Base-by-base conservation (phyloP, 768 basidiomycete species). In the Guyanaporus albipodus region DNA sequence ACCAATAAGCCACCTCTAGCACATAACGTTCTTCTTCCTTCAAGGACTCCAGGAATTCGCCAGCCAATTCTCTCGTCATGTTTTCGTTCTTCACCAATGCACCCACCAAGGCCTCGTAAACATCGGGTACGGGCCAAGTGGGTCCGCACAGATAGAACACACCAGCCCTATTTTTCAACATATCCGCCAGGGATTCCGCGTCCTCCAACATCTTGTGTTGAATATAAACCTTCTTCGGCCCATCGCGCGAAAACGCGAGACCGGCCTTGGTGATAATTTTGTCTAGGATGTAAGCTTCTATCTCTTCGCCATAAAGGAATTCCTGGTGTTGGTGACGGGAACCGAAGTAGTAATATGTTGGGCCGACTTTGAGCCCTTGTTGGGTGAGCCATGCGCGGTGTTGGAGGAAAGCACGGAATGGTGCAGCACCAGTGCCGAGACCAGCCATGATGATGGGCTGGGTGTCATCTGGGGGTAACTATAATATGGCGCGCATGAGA, bases 61-160 rank as follows among this genome's bases (percentile, higher is more conserved):
- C 89, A 3, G 95, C 96, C 29, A 73, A 64, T 45, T 78, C 74
- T 36, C 73, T 69, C 11, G 80, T 76, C 62, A 79, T 72, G 14
- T 82, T 82, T 50, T 84, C 82, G 59, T 83, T 82, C 62, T 82
- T 80, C 22, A 77, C 77, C 52, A 97, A 71, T 3, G 91, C 87
- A 17, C 81, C 81, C 18, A 94, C 85, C 39, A 99, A 74, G 0
- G 96, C 90, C 67, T 95, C 87, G 59, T 89, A 95, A 6, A 99
- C 92, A 60, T 98, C 96, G 2, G 96, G 93, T 18, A 98, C 95
- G n/a, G 96, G 96, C 95, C 94, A 96, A 22, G 95, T 98, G 29
- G 95, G 96, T 22, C 95, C 95, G 65, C 96, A 97, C 36, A 99
- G 75, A 68, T 97, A 98, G 72, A 99, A 99, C 38, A 83, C 88